Evolutionary conservation across 179 eudicot species (phyloP), one percentile per base, ranked within the genome.

Genomic region (Vitellaria paradoxa): DNA sequence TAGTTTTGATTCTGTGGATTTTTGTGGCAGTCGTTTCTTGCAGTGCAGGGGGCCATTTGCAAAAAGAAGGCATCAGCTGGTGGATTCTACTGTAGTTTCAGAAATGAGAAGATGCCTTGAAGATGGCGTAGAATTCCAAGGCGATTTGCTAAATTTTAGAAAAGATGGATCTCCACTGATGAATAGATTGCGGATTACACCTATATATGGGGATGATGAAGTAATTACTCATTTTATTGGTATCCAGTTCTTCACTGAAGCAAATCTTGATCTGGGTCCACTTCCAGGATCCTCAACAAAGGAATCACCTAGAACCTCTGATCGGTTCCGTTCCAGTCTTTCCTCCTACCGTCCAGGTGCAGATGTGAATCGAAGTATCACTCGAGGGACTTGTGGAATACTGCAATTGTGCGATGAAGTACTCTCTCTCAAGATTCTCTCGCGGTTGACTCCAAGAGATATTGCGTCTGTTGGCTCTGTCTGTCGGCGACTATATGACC

Each of bases 21-120:
- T 69, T 77, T 68, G 20, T 82, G 74, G 75, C 94, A 93, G 98
- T 81, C 97, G 98, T 9, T 93, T 96, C 86, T 84, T 96, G 88
- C 99, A 96, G 85, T 96, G 97, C 84, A 82, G 99, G 89, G 99
- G 99, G 46, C 99, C 99, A 63, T 96, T 84, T 81, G 99, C 99
- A 57, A 93, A 96, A 84, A 86, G 98, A 87, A 90, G 99, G 84
- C 99, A 96, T 79, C 98, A 93, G 11, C 74, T 91, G 55, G 93
- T 96, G 79, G 97, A 93, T 80, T 84, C 99, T 59, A 63, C 89
- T 20, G 89, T 93, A 50, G 90, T 90, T 78, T 85, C 99, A 66
- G 96, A 96, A 85, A 90, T 93, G 61, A 88, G 98, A 85, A 93
- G 93, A 87, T 93, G 99, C 79, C 87, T 96, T 17, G 89, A 85